Evolutionary conservation across 768 basidiomycete species (phyloP).

Genomic region (Brasilioporus rufonigricans): DNA sequence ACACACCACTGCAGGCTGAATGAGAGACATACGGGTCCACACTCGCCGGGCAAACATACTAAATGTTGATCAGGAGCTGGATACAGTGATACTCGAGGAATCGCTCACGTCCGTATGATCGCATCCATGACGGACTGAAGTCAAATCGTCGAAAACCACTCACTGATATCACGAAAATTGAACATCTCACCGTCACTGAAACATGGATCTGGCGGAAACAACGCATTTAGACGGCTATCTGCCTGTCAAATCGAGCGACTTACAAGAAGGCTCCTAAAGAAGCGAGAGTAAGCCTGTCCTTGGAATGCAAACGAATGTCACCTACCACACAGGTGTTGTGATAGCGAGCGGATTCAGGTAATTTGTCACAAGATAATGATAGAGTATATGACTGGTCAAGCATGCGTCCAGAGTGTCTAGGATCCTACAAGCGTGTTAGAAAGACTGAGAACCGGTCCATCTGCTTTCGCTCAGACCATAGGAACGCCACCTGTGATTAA

Average conservation of each 20-base stretch:
- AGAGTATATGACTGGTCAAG: constrained; percentile 52
- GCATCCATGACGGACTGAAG: constrained; percentile 47
- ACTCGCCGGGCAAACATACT: constrained; percentile 50
- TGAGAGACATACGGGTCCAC: constrained; percentile 41
- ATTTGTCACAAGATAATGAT: constrained; percentile 56
- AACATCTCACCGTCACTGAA: constrained; percentile 44
- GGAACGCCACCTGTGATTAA: constrained; percentile 30
- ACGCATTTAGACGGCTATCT: neutral
- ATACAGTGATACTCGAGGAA: neutral
- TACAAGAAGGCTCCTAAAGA: constrained; percentile 52
- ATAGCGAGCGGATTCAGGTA: constrained; percentile 46
- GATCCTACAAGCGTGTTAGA: constrained; percentile 18
- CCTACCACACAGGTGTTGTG: constrained; percentile 43
- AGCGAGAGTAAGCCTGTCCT: neutral
- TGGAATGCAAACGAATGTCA: neutral
- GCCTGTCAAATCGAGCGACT: constrained; percentile 18
- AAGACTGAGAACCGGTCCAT: neutral
- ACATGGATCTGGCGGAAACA: constrained; percentile 45
- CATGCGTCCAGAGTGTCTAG: constrained; percentile 55
- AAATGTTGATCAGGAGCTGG: neutral
- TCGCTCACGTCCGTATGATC: constrained; percentile 39
- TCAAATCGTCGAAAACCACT: neutral
- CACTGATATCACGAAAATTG: neutral
- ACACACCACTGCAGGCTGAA: neutral
- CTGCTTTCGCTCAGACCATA: constrained; percentile 11